Conservation (phyloP, 2,329 filamentous ascomycete species). For the Penicillium palitans region DNA sequence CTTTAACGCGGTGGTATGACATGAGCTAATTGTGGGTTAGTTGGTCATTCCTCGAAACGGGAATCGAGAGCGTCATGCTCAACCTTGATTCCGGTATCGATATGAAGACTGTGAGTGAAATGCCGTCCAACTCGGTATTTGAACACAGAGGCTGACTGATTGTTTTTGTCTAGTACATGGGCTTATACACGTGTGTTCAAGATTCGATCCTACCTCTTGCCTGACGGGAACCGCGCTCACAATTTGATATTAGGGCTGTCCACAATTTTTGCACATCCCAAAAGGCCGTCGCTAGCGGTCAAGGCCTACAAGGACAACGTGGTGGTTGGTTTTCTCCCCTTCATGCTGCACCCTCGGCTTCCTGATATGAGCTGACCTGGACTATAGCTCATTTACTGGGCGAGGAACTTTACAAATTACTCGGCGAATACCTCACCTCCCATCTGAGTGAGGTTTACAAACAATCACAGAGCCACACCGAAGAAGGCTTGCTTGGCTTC, state of each 20-base stretch:
- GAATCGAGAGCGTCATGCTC: conserved; percentile 90
- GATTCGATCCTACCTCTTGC: conserved; percentile 19
- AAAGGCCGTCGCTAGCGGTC: conserved; percentile 71
- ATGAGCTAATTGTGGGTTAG: conserved; percentile 48
- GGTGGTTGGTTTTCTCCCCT: conserved; percentile 59
- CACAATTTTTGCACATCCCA: conserved; percentile 99
- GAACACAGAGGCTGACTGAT: conserved; percentile 15
- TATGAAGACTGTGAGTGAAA: conserved; percentile 69
- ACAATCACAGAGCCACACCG: conserved; percentile 74
- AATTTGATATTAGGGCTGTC: conserved; percentile 63
- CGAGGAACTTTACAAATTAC: conserved; percentile 90
- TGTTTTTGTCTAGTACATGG: conserved; percentile 71
- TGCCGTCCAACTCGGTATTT: not conserved
- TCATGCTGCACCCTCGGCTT: not conserved
- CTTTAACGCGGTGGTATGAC: not conserved
- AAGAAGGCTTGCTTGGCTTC: conserved; percentile 85
- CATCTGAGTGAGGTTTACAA: conserved; percentile 73
- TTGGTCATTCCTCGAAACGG: conserved; percentile 85
- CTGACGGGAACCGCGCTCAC: conserved; percentile 22
- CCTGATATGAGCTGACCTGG: not conserved
- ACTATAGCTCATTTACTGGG: conserved; percentile 80
- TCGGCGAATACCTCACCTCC: conserved; percentile 77
- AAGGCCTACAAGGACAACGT: conserved; percentile 59
- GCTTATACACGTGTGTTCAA: conserved; percentile 74
- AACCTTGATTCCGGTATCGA: conserved; percentile 90